Evolutionary conservation across 2,329 filamentous ascomycete species (phyloP).

Genomic region (Macroventuria anomochaeta): DNA sequence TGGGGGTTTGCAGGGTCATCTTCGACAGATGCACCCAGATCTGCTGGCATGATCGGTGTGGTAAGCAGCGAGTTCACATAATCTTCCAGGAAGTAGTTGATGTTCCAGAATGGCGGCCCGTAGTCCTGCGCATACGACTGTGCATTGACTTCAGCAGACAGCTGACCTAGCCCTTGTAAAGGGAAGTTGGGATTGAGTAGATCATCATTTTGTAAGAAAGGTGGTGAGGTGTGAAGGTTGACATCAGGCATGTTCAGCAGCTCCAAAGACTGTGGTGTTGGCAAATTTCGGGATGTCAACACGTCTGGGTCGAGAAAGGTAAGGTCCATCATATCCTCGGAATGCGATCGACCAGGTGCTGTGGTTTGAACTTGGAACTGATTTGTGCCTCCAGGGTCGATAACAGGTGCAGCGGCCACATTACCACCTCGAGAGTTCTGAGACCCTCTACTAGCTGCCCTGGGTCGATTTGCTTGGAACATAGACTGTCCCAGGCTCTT

Average conservation of each 20-base stretch:
- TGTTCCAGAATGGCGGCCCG: slow-evolving; percentile 21
- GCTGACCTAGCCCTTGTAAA: slow-evolving; percentile 6
- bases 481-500: slow-evolving; percentile 26
- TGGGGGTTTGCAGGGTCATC: neutral
- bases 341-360: neutral
- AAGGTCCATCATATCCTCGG: slow-evolving; percentile 16
- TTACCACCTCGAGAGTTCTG: neutral
- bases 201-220: neutral
- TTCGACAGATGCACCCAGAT: slow-evolving; percentile 3
- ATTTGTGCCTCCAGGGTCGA: neutral
- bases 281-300: slow-evolving; percentile 4
- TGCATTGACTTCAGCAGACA: slow-evolving; percentile 13
- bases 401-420: neutral
- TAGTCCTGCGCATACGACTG: slow-evolving; percentile 18
- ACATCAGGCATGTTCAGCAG: slow-evolving; percentile 11
- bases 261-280: slow-evolving; percentile 16
- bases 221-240: slow-evolving; percentile 1
- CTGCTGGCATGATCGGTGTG: slow-evolving; percentile 8
- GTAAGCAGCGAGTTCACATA: slow-evolving; percentile 15
- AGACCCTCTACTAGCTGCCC: neutral
- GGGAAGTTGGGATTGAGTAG: neutral
- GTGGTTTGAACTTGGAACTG: neutral
- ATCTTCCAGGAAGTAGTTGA: slow-evolving; percentile 24
- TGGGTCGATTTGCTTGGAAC: slow-evolving; percentile 4
- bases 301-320: slow-evolving; percentile 15